A percentile compares a stretch with the other conserved stretches of the same genome.
These are phyloP conservation scores for Globisporangium lucens DNA, from an alignment of 352 stramenopile genomes.

Conservation along the genomic window DNA sequence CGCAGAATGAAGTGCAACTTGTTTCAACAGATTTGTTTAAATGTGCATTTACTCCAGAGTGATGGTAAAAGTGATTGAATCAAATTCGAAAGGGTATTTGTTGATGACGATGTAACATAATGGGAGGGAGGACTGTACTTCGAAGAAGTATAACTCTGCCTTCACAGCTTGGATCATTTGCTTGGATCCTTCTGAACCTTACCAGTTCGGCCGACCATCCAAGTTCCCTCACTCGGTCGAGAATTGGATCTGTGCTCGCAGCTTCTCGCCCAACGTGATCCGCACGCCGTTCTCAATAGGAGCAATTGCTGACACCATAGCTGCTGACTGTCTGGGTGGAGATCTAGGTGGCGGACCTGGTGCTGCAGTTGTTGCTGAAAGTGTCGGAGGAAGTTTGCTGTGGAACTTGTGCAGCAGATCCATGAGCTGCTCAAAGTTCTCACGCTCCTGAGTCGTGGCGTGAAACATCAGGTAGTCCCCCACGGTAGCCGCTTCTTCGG, in stretches of 20 bases:
- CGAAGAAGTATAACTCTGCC: too few relatives aligned
- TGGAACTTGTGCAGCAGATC: slow-evolving; percentile 46
- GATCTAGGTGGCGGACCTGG: neutral
- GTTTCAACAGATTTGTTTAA: too few relatives aligned
- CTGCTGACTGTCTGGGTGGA: neutral
- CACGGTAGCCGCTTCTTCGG: slow-evolving; percentile 21
- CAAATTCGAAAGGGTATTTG: too few relatives aligned
- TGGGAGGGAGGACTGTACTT: too few relatives aligned
- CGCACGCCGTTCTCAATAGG: slow-evolving; percentile 38
- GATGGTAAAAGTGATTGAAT: too few relatives aligned
- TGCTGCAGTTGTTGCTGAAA: neutral
- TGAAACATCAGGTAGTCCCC: slow-evolving; percentile 54
- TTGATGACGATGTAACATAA: too few relatives aligned
- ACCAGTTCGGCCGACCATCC: too few relatives aligned
- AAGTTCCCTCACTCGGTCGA: neutral
- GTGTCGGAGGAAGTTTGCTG: slow-evolving; percentile 9
- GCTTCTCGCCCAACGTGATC: slow-evolving; percentile 31
- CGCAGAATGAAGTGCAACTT: too few relatives aligned
- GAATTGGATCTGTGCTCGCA: slow-evolving; percentile 55
- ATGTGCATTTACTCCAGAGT: too few relatives aligned
- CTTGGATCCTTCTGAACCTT: too few relatives aligned
- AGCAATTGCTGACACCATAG: slow-evolving; percentile 1
- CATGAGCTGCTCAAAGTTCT: slow-evolving; percentile 59
- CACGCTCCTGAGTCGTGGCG: slow-evolving; percentile 34
- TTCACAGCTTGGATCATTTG: too few relatives aligned